phyloP scores from a whole-genome alignment of 2,329 filamentous ascomycete species.

The Ophiocordyceps camponoti-saundersi region DNA sequence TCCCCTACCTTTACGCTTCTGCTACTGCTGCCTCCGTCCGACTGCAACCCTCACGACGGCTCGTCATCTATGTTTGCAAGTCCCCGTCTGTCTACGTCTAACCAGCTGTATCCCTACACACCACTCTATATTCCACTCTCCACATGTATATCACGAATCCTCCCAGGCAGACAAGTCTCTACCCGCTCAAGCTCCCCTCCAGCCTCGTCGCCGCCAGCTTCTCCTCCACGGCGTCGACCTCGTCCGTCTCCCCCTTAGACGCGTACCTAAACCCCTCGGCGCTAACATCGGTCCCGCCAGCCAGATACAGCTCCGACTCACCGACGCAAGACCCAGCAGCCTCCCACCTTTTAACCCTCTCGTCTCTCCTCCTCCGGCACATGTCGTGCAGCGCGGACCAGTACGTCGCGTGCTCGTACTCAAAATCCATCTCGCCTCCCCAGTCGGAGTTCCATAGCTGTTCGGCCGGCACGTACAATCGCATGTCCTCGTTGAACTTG shows the following conservation, averaged over 20 bases:
- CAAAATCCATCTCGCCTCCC: constrained; percentile 69
- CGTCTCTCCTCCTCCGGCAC: constrained; percentile 46
- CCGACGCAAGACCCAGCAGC: constrained; percentile 66
- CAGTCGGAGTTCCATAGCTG: constrained; percentile 67
- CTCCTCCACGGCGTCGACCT: constrained; percentile 9
- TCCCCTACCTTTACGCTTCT: no score
- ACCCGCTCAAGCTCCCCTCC: not conserved
- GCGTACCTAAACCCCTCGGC: constrained; percentile 14
- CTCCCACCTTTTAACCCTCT: constrained; percentile 55
- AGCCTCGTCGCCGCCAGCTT: constrained; percentile 8
- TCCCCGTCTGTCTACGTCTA: no score
- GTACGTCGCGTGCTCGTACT: constrained; percentile 77
- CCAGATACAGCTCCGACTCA: constrained; percentile 76
- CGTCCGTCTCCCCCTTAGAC: constrained; percentile 2
- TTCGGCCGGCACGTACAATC: constrained; percentile 59
- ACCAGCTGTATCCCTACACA: no score
- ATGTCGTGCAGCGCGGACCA: constrained; percentile 73
- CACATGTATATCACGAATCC: no score
- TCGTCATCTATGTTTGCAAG: no score
- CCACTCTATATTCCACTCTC: no score
- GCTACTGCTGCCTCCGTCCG: no score
- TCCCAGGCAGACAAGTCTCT: no score
- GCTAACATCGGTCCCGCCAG: constrained; percentile 33
- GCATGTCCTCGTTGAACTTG: constrained; percentile 91
- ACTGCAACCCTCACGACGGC: no score